Percentiles rank a stretch among this genome's conserved stretches.
These are phyloP conservation scores for Neophaeococcomyces aloes DNA, from an alignment of 2,329 filamentous ascomycete genomes.

Conservation along the genomic window DNA sequence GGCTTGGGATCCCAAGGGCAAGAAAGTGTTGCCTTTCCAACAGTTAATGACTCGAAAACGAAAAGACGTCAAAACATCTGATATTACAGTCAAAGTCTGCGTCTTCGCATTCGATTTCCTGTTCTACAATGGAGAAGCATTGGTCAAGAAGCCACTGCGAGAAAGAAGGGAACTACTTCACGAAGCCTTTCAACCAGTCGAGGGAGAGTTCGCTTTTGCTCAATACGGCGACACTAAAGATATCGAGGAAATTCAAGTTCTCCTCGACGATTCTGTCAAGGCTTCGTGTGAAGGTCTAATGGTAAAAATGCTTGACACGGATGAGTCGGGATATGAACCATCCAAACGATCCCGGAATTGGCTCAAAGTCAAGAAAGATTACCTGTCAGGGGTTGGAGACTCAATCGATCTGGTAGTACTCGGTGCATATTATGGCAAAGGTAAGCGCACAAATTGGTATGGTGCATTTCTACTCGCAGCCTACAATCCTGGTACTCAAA, in stretches of 20 bases:
- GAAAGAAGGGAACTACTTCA: conserved; percentile 70
- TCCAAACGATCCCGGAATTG: conserved; percentile 94
- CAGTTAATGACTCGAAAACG: conserved; percentile 96
- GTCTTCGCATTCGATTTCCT: conserved; percentile 94
- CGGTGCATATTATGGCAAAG: conserved; percentile 86
- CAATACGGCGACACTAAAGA: conserved; percentile 78
- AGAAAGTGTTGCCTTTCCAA: conserved; percentile 94
- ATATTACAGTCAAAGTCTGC: conserved; percentile 93
- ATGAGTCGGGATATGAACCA: conserved; percentile 88
- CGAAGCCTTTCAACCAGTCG: conserved; percentile 60
- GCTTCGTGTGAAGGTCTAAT: conserved; percentile 94
- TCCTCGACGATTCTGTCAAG: conserved; percentile 91
- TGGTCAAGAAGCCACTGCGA: conserved; percentile 77
- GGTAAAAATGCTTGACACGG: conserved; percentile 97
- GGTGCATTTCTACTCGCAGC: conserved; percentile 92
- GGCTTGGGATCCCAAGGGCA: conserved; percentile 87
- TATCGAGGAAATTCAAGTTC: conserved; percentile 81
- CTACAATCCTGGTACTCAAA: conserved; percentile 70
- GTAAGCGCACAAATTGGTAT: conserved; percentile 91
- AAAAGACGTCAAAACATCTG: conserved; percentile 91
- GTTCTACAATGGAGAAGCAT: conserved; percentile 79
- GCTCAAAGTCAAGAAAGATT: conserved; percentile 99
- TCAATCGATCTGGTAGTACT: conserved; percentile 93
- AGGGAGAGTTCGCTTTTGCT: conserved; percentile 87
- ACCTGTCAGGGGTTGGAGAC: conserved; percentile 85